These are phyloP conservation scores for Sporobolus alterniflorus DNA, from an alignment of 202 grass and related monocot species.

Conservation along the genomic window DNA sequence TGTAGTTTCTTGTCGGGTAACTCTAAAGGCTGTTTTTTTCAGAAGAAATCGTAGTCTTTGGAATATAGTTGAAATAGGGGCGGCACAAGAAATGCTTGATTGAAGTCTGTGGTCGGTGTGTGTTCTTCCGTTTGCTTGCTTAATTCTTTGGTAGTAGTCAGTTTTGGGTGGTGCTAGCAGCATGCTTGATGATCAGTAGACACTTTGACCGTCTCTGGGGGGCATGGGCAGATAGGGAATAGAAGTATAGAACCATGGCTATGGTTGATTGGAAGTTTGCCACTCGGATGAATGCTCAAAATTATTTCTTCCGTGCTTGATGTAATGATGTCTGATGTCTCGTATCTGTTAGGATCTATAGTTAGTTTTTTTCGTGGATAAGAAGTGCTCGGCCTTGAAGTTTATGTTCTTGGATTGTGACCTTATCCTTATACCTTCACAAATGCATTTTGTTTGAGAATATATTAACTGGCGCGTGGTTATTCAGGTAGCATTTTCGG, in stretches of 20 bases:
- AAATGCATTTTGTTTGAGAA: neutral
- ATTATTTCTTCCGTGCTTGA: neutral
- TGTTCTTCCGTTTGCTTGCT: neutral
- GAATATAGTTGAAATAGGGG: neutral
- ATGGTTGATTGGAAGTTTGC: neutral
- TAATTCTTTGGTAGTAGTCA: neutral
- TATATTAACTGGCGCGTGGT: conserved; percentile 4
- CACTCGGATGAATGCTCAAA: neutral
- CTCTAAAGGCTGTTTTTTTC: neutral
- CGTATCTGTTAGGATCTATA: neutral
- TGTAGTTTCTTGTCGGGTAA: neutral
- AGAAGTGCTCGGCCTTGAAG: neutral
- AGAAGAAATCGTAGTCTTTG: neutral
- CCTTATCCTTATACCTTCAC: neutral
- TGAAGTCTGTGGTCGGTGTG: neutral
- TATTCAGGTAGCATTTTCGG: conserved; percentile 1
- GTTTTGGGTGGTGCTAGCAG: neutral
- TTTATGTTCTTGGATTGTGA: neutral
- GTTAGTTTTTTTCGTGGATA: neutral
- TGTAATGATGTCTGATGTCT: too few species aligned
- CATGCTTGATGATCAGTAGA: neutral
- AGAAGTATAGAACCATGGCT: neutral
- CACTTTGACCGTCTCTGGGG: neutral
- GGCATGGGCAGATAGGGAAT: neutral
- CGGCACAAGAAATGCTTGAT: neutral